Percentiles rank a stretch among this genome's conserved stretches.
phyloP scores from a whole-genome alignment of 1,284 basidiomycete genomes.

The Ustilago vetiveriae region DNA sequence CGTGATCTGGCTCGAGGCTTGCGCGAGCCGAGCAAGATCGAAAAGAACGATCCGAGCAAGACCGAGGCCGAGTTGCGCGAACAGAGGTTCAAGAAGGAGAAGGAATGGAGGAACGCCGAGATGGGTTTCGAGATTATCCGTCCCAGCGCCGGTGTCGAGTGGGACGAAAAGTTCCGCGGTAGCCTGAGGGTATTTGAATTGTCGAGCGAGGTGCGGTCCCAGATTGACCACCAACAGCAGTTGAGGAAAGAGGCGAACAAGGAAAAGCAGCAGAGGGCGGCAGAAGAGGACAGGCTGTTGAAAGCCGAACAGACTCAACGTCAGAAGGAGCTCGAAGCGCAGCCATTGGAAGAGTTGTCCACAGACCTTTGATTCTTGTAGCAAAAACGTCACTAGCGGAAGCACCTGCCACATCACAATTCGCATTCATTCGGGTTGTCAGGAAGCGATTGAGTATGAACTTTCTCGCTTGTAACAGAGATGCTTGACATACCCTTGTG shows the following conservation, averaged over 20 bases:
- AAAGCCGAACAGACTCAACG: conserved; percentile 30
- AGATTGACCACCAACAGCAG: conserved; percentile 27
- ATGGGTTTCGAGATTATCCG: conserved; percentile 81
- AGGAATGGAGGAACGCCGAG: conserved; percentile 80
- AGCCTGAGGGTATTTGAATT: conserved; percentile 72
- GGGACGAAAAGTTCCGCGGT: conserved; percentile 79
- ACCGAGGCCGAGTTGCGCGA: conserved; percentile 84
- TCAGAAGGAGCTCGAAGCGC: conserved; percentile 33
- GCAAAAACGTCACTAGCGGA: no score
- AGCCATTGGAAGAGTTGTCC: conserved; percentile 34
- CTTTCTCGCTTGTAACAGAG: no score
- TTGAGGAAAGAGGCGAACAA: conserved; percentile 17
- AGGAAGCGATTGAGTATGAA: no score
- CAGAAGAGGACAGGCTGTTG: conserved; percentile 15
- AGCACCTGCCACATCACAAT: neutral
- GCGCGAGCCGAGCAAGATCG: conserved; percentile 86
- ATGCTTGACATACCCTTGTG: no score
- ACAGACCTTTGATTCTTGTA: neutral
- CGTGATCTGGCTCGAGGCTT: conserved; percentile 79
- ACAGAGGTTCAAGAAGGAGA: conserved; percentile 75
- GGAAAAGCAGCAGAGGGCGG: conserved; percentile 14
- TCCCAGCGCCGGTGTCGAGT: conserved; percentile 74
- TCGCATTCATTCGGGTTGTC: no score
- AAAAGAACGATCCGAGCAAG: conserved; percentile 80
- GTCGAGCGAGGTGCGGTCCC: conserved; percentile 33